phyloP scores from a whole-genome alignment of 306 rosid genomes.

The Castanospermum australe region DNA sequence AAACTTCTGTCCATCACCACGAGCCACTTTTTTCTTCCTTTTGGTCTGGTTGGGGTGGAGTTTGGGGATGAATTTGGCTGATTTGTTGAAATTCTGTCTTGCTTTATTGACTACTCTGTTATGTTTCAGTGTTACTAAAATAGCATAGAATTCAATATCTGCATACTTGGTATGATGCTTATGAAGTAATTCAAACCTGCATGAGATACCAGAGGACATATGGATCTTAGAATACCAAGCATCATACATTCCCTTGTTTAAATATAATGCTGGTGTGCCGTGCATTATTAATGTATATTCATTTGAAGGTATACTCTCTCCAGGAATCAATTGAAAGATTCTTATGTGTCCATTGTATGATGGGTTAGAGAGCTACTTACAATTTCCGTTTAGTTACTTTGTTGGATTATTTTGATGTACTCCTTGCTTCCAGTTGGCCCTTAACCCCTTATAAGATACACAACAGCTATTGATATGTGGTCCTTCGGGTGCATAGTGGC shows the following conservation, averaged over 20 bases:
- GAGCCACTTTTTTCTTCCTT: background rate
- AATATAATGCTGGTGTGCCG: slow-evolving; percentile 1
- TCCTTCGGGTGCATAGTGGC: slow-evolving; percentile 99
- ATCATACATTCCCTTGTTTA: background rate
- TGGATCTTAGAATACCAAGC: slow-evolving; percentile 16
- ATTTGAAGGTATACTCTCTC: background rate
- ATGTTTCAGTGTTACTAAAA: background rate
- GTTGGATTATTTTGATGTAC: slow-evolving; percentile 10
- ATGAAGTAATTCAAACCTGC: slow-evolving; percentile 8
- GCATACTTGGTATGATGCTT: background rate
- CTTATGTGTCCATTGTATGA: background rate
- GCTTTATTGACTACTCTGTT: background rate
- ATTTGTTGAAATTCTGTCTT: background rate
- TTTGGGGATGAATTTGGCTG: background rate
- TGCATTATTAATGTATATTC: slow-evolving; percentile 1
- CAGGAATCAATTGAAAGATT: background rate
- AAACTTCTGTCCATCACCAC: background rate
- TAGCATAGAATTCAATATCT: background rate
- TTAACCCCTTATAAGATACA: slow-evolving; percentile 68
- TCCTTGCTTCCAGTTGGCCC: slow-evolving; percentile 35
- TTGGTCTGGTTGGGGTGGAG: background rate
- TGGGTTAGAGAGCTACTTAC: background rate
- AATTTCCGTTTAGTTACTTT: background rate
- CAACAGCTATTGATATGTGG: slow-evolving; percentile 99
- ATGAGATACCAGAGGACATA: background rate